Evolutionary conservation across 2,329 filamentous ascomycete species (phyloP).

Genomic region (Epichloe aotearoae): DNA sequence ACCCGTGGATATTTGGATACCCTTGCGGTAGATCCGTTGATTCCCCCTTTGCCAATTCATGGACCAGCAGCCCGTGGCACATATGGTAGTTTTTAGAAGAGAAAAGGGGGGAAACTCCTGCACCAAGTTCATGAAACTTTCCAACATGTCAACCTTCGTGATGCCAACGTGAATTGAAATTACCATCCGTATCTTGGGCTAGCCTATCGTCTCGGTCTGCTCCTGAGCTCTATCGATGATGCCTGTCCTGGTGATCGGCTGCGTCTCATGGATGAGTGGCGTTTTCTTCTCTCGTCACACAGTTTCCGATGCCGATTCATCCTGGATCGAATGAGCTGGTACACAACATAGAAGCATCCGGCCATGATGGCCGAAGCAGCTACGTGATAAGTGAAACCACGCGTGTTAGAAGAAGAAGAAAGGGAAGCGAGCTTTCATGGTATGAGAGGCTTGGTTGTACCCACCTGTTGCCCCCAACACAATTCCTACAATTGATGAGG

Average conservation of each 20-base stretch:
- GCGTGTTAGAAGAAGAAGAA: background rate
- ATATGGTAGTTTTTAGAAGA: too few species aligned
- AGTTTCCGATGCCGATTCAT: background rate
- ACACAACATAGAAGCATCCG: background rate
- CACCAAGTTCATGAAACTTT: too few species aligned
- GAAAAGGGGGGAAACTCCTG: too few species aligned
- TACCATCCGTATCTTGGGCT: background rate
- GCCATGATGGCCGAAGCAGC: constrained; percentile 1
- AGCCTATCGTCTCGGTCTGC: background rate
- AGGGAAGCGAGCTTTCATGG: background rate
- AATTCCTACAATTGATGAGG: constrained; percentile 4
- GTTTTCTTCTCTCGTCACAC: background rate
- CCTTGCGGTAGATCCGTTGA: too few species aligned
- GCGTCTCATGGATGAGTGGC: background rate
- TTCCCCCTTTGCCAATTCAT: too few species aligned
- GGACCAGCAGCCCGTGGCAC: too few species aligned
- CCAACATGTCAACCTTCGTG: background rate
- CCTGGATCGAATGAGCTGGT: background rate
- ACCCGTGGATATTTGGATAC: too few species aligned
- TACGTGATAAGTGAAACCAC: background rate
- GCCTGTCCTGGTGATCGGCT: background rate
- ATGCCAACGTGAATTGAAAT: background rate
- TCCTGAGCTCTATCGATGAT: background rate
- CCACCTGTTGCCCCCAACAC: constrained; percentile 8
- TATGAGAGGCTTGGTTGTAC: background rate